These are phyloP conservation scores for Penicillium freii DNA, from an alignment of 2,329 filamentous ascomycete species.

Conservation along the genomic window DNA sequence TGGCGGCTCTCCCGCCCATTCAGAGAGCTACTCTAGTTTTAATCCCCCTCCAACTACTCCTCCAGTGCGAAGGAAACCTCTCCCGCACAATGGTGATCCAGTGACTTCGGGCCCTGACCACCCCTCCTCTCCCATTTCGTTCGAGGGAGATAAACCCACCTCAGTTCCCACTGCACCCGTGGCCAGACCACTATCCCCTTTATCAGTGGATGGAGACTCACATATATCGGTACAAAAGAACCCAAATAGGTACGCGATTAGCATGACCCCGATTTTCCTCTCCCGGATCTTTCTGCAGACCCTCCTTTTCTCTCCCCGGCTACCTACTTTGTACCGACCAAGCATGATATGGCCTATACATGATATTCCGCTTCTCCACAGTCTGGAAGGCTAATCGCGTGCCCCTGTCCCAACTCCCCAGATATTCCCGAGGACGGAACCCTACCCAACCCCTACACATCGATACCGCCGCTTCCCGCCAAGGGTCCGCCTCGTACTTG, in stretches of 20 bases:
- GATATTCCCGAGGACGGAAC: slow-evolving; percentile 42
- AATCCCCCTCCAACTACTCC: slow-evolving; percentile 34
- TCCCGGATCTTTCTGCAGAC: slow-evolving; percentile 6
- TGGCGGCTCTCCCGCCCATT: slow-evolving; percentile 21
- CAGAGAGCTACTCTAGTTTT: slow-evolving; percentile 14
- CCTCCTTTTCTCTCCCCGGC: slow-evolving; percentile 1
- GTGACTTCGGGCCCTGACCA: slow-evolving; percentile 27
- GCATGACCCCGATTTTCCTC: slow-evolving; percentile 3
- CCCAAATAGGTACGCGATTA: slow-evolving; percentile 40
- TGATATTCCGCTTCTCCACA: slow-evolving; percentile 18
- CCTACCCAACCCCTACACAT: slow-evolving; percentile 34
- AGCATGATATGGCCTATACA: slow-evolving; percentile 22
- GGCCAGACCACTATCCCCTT: slow-evolving; percentile 22
- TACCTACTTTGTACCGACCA: background rate
- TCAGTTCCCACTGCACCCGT: slow-evolving; percentile 19
- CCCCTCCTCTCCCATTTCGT: slow-evolving; percentile 27
- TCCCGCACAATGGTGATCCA: slow-evolving; percentile 51
- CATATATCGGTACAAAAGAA: slow-evolving; percentile 37
- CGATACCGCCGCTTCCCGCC: slow-evolving; percentile 31
- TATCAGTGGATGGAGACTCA: slow-evolving; percentile 28
- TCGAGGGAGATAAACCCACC: slow-evolving; percentile 25
- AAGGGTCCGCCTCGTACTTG: slow-evolving; percentile 20
- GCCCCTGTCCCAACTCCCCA: slow-evolving; percentile 27
- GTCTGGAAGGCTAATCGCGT: slow-evolving; percentile 28
- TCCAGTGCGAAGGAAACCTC: slow-evolving; percentile 52